Evolutionary conservation across 2,329 filamentous ascomycete genomes (phyloP), one percentile per base, ranked within the genome.

Genomic region (Pseudofabraea citricarpa): DNA sequence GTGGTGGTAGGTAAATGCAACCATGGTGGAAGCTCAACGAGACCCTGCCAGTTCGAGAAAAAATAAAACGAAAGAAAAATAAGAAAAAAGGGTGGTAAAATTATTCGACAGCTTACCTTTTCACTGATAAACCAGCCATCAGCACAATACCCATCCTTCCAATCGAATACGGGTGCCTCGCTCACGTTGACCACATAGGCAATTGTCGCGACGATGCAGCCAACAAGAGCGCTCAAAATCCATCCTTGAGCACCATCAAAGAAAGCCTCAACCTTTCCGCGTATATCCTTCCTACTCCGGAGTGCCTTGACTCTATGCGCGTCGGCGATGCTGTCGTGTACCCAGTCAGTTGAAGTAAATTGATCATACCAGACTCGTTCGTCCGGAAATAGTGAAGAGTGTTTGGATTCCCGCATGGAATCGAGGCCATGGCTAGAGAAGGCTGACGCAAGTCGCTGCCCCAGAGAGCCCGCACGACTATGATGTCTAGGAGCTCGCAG

Each of bases 331-430:
- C 86, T 90, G 65, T 98, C 93, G 62, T 95, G 91, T 1, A 98
- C 90, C 93, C 93, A 98, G 64, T 98, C 91, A 43, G 89, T 96
- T 6, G 88, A 95, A 5, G 90, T 95, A 59, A 95, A 95, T 66
- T 98, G 93, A 70, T 98, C 93, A 67, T 97, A 97, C 93, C 93
- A 97, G 8, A 94, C 86, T 47, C 93, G 83, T 54, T 97, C 90
- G 59, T 96, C 87, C 40, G 83, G 71, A 55, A 81, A 83, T 8
- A 85, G 66, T 10, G 40, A 41, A 4, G 80, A 83, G 24, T 73
- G 69, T 57, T 83, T 86, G 38, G 82, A 83, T 49, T 85, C 81
- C 48, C 73, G 64, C 65, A 83, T 55, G 3, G 53, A 50, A 15
- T 57, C 50, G 38, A 56, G 54, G 38, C 55, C 61, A 56, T 73